Evolutionary conservation across 352 stramenopile species (phyloP).

Genomic region (Pythium insidiosum): DNA sequence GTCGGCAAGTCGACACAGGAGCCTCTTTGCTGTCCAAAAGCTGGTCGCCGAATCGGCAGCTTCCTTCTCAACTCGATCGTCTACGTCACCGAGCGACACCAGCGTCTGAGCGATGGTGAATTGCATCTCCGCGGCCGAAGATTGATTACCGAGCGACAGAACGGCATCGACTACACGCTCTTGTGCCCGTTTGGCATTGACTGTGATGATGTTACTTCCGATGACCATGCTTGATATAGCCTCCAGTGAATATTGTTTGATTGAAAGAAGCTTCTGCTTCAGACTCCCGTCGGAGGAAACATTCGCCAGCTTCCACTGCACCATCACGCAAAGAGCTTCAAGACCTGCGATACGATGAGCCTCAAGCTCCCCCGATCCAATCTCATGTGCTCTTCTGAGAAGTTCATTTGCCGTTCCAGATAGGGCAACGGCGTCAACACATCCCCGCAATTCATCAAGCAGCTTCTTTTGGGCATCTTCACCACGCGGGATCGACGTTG

Average conservation of each 20-base stretch:
- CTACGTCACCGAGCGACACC: constrained; percentile 30
- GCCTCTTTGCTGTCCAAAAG: constrained; percentile 7
- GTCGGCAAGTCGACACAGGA: too few relatives aligned
- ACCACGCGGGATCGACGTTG: constrained; percentile 8
- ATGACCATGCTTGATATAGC: background rate
- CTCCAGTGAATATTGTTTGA: constrained; percentile 7
- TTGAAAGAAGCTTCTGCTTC: constrained; percentile 7
- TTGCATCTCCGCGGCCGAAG: constrained; percentile 36
- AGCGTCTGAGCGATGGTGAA: constrained; percentile 43
- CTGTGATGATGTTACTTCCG: too few relatives aligned
- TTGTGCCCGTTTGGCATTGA: constrained; percentile 8
- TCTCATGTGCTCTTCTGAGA: background rate
- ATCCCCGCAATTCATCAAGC: constrained; percentile 8
- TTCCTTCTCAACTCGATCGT: too few relatives aligned
- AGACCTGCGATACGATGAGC: constrained; percentile 1
- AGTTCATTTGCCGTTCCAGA: constrained; percentile 10
- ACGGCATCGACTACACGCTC: constrained; percentile 19
- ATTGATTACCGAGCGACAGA: constrained; percentile 14
- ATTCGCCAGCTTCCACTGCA: constrained; percentile 11
- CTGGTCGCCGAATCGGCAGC: too few relatives aligned
- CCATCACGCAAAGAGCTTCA: constrained; percentile 4
- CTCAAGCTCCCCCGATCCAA: background rate
- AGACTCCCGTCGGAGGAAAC: constrained; percentile 11
- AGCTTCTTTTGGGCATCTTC: constrained; percentile 7
- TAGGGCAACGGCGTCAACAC: constrained; percentile 9